These are phyloP conservation scores for Auricularia heimuer DNA, from an alignment of 768 basidiomycete genomes.

Conservation along the genomic window DNA sequence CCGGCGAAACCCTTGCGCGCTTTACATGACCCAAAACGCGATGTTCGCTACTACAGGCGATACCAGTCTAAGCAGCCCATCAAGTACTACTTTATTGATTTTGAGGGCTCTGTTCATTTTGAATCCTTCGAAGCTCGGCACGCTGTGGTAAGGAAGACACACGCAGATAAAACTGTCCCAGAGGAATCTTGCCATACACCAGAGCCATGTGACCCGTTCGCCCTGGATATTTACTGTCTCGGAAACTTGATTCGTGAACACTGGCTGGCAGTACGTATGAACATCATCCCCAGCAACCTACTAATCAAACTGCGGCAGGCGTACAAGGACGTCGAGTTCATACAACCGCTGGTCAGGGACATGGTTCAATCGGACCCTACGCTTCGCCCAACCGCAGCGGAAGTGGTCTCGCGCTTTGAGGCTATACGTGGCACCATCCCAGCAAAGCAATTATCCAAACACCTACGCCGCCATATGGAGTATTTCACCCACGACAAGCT, in stretches of 20 bases:
- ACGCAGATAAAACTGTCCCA: conserved; percentile 12
- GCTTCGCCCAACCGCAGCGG: conserved; percentile 17
- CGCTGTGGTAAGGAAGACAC: background rate
- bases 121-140: background rate
- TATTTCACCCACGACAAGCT: no score
- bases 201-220: conserved; percentile 5
- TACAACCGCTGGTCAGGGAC: conserved; percentile 15
- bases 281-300: no score
- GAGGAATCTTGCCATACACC: conserved; percentile 4
- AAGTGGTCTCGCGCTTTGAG: conserved; percentile 11
- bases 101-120: conserved; percentile 10
- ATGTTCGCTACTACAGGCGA: conserved; percentile 9
- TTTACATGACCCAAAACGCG: background rate
- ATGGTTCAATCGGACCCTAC: conserved; percentile 20
- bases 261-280: conserved; percentile 5
- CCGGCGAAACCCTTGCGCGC: background rate
- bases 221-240: conserved; percentile 6
- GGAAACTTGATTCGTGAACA: conserved; percentile 2
- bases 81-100: conserved; percentile 21
- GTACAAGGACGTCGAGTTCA: conserved; percentile 16
- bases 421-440: no score
- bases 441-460: no score
- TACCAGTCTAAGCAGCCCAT: conserved; percentile 15
- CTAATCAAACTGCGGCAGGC: conserved; percentile 9
- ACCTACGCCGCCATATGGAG: no score